Evolutionary conservation across 176 grass and related monocot genomes (phyloP).

Genomic region (Saccharum spontaneum): DNA sequence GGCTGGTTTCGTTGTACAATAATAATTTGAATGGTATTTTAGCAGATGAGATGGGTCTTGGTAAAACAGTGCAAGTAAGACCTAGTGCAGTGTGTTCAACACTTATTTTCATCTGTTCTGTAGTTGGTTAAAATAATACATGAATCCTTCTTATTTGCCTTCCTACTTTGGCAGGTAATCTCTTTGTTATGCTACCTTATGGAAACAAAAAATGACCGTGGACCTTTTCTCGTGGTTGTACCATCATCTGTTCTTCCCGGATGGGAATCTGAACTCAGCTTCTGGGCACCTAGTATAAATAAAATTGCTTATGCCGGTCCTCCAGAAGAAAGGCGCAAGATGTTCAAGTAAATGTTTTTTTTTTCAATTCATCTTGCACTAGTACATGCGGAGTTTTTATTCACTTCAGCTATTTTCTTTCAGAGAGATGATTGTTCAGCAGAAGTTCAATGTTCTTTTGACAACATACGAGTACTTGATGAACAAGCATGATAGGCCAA

Average conservation of each 20-base stretch:
- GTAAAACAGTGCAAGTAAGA: slow-evolving; percentile 98
- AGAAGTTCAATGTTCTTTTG: slow-evolving; percentile 98
- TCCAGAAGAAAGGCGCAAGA: slow-evolving; percentile 93
- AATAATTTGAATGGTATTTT: slow-evolving; percentile 98
- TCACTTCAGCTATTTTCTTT: slow-evolving; percentile 44
- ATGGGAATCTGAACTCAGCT: slow-evolving; percentile 89
- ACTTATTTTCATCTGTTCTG: slow-evolving; percentile 13
- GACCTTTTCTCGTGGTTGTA: slow-evolving; percentile 96
- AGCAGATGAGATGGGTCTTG: slow-evolving; percentile 99
- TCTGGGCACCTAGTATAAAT: slow-evolving; percentile 97
- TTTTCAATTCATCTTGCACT: slow-evolving; percentile 16
- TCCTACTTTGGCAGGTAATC: slow-evolving; percentile 71
- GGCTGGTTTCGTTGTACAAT: slow-evolving; percentile 97
- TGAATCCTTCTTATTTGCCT: slow-evolving; percentile 22
- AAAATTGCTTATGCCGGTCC: slow-evolving; percentile 96
- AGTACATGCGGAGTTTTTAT: slow-evolving; percentile 21
- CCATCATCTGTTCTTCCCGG: slow-evolving; percentile 95
- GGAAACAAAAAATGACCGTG: slow-evolving; percentile 97
- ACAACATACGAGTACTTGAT: slow-evolving; percentile 99
- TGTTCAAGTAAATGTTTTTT: slow-evolving; percentile 61
- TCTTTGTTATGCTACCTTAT: slow-evolving; percentile 96
- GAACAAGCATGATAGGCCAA: slow-evolving; percentile 99
- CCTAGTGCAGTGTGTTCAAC: slow-evolving; percentile 28
- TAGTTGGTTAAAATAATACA: slow-evolving; percentile 1
- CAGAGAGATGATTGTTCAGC: slow-evolving; percentile 99